Conservation (phyloP, 371 early-diverging fungal species). For the Mortierella sp. region DNA sequence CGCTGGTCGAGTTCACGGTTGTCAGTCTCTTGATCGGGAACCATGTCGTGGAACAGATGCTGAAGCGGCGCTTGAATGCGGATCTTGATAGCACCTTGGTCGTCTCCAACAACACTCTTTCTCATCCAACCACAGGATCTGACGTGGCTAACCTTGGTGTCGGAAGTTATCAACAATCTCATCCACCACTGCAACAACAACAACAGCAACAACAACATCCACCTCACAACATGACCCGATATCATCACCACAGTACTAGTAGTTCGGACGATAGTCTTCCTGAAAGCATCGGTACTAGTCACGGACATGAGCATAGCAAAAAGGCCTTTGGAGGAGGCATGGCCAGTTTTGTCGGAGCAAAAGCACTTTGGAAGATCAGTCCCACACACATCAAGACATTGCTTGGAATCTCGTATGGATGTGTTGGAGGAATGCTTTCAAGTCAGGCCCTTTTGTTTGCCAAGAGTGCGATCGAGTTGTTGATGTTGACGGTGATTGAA, state of each 20-base stretch:
- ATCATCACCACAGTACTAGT: neutral
- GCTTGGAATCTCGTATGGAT: conserved; percentile 72
- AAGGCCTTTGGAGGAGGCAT: neutral
- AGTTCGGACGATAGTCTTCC: too few relatives aligned
- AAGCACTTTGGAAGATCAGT: conserved; percentile 55
- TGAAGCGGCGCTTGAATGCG: conserved; percentile 36
- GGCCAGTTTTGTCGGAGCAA: conserved; percentile 16
- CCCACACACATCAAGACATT: conserved; percentile 47
- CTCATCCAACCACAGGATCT: conserved; percentile 1
- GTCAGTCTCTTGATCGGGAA: conserved; percentile 61
- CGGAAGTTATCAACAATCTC: conserved; percentile 1
- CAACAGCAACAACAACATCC: conserved; percentile 10
- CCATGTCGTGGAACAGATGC: conserved; percentile 59
- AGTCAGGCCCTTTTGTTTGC: conserved; percentile 83
- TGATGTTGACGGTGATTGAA: conserved; percentile 68
- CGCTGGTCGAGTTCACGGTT: conserved; percentile 65
- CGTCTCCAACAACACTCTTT: neutral
- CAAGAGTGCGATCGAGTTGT: conserved; percentile 81
- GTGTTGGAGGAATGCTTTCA: conserved; percentile 77
- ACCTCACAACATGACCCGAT: conserved; percentile 9
- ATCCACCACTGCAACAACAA: conserved; percentile 10
- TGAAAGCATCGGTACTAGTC: too few relatives aligned
- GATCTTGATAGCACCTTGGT: conserved; percentile 9
- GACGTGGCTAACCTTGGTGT: neutral
- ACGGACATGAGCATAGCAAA: too few relatives aligned